Base-by-base conservation (phyloP, 1,284 basidiomycete genomes). In the Heterobasidion occidentale region DNA sequence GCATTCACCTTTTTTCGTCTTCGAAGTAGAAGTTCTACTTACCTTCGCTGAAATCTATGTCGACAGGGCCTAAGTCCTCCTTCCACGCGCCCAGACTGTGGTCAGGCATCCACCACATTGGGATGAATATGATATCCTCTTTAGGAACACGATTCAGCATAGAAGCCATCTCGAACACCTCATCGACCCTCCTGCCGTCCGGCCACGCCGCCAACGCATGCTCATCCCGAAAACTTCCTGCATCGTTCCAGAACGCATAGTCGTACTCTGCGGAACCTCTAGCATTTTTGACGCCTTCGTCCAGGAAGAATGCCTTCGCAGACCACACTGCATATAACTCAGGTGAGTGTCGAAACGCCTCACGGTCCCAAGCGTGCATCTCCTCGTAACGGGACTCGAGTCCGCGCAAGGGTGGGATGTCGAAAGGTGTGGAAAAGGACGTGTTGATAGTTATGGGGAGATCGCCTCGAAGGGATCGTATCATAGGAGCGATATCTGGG, bases 251-350 rank as follows among this genome's bases (percentile, higher is more conserved):
- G 58, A 81, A 81, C 1, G 71, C 76, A 62, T 77, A 79, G 20
- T 77, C 73, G 56, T 77, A 80, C 44, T 15, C n/a, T 7, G 42
- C 53, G 33, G 9, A 11, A 5, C 67, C 62, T 2, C 66, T 68
- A 35, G 62, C 59, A 36, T 68, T 66, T 17, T 65, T 60, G 9
- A 78, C 54, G 1, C 71, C 78, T 46, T 74, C 67, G 42, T 73
- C 68, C 19, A 81, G 67, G 49, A 79, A 71, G 63, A 71, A 81
- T 11, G 79, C 73, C 61, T 81, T 82, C 0, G 72, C 74, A 54
- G 77, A 77, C 77, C 79, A 80, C 1, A 79, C 68, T 2, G 78
- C 78, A 60, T 81, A 81, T 8, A 81, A 63, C 36, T 77, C 77
- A 1, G 78, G 71, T 0, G 69, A 72, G 58, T 81, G 79, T 12